Evolutionary conservation across 495 filamentous ascomycete genomes (phyloP).

Genomic region (Lichenothelia convexa): DNA sequence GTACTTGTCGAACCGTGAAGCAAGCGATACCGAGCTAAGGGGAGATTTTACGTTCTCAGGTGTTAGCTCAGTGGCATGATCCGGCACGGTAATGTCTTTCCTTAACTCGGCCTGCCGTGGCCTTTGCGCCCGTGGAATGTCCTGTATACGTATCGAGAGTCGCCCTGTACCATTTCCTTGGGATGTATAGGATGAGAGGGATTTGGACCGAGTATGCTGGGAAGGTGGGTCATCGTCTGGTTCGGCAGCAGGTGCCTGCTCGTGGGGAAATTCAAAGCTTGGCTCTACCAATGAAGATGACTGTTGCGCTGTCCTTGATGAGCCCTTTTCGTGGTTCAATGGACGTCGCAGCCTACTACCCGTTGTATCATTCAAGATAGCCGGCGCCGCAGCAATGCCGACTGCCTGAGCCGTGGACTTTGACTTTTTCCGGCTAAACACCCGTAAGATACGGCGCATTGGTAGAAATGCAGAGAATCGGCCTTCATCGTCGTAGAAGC

Average conservation of each 20-base stretch:
- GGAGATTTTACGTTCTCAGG: constrained; percentile 61
- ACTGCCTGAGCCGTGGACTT: constrained; percentile 22
- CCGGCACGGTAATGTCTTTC: not conserved
- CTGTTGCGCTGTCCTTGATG: constrained; percentile 11
- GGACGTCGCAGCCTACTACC: constrained; percentile 3
- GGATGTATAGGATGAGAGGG: constrained; percentile 18
- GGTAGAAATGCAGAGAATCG: constrained; percentile 40
- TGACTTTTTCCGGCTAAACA: constrained; percentile 18
- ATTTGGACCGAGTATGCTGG: constrained; percentile 36
- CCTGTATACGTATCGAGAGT: constrained; percentile 77
- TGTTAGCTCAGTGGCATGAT: constrained; percentile 22
- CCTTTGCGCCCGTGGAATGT: constrained; percentile 51
- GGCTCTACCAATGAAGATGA: constrained; percentile 21
- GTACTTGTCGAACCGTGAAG: constrained; percentile 56
- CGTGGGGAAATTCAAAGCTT: no score
- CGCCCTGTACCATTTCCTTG: constrained; percentile 49
- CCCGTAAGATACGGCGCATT: constrained; percentile 12
- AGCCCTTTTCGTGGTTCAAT: not conserved
- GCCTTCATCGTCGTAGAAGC: constrained; percentile 63
- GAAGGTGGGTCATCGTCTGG: constrained; percentile 19
- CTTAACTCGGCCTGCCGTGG: constrained; percentile 2
- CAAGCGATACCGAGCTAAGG: constrained; percentile 51
- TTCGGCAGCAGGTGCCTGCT: constrained; percentile 11
- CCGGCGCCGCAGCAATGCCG: constrained; percentile 15
- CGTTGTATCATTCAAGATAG: no score